phyloP scores from a whole-genome alignment of 2,329 filamentous ascomycete species.

The Aphanocladium album region DNA sequence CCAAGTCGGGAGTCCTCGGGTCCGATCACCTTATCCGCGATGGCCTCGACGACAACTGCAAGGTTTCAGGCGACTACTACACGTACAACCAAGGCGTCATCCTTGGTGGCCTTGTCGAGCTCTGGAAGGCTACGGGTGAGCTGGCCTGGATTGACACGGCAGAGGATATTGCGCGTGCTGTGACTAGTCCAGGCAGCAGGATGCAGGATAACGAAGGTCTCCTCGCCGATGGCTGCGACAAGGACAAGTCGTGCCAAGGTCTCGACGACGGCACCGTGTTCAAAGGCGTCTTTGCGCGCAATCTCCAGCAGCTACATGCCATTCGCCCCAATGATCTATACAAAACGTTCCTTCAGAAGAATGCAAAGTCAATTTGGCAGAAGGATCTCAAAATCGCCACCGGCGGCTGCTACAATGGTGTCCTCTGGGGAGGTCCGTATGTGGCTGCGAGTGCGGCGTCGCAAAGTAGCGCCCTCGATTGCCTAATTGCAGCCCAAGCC shows the following conservation, averaged over 20 bases:
- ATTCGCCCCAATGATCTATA: constrained; percentile 7
- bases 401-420: constrained; percentile 3
- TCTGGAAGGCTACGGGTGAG: constrained; percentile 39
- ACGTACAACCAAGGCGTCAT: constrained; percentile 53
- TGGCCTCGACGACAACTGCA: constrained; percentile 38
- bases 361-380: constrained; percentile 16
- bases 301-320: constrained; percentile 11
- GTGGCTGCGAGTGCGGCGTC: not conserved
- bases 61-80: constrained; percentile 32
- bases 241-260: constrained; percentile 32
- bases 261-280: constrained; percentile 52
- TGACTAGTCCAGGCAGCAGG: constrained; percentile 31
- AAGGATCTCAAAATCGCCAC: constrained; percentile 6
- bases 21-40: constrained; percentile 46
- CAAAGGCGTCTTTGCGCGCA: constrained; percentile 41
- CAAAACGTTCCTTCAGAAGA: constrained; percentile 13
- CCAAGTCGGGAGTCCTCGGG: constrained; percentile 46
- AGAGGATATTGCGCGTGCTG: constrained; percentile 48
- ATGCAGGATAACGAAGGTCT: constrained; percentile 40
- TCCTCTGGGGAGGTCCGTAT: constrained; percentile 10
- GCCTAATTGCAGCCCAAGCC: constrained; percentile 5
- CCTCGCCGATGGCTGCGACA: constrained; percentile 38
- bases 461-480: constrained; percentile 6
- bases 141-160: constrained; percentile 27
- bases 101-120: constrained; percentile 38